Percentiles rank a stretch among this genome's conserved stretches.
Conservation (phyloP, 1,284 basidiomycete genomes). For the Austroboletus olivaceoglutinosus region DNA sequence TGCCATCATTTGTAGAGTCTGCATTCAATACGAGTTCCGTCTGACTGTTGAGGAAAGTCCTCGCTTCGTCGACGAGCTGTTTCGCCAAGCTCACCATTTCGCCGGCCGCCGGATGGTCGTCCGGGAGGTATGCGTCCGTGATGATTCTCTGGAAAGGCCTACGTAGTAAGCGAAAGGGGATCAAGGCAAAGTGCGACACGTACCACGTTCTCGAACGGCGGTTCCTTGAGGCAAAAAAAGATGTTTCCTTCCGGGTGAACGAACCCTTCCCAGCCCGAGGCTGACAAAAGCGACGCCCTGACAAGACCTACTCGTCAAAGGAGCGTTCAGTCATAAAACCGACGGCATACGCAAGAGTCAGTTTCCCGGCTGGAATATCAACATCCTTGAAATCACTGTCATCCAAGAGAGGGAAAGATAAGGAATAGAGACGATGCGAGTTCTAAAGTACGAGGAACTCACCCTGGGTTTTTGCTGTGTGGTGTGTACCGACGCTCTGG, state of each 20-base stretch:
- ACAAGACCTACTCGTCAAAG: not conserved
- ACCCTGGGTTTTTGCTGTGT: not conserved
- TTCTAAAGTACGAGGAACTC: not conserved
- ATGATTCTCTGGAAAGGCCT: slow-evolving; percentile 13
- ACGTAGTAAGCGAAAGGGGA: not conserved
- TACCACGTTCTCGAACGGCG: not conserved
- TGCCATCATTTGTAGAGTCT: not conserved
- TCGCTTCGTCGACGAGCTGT: not conserved
- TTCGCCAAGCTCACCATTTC: not conserved
- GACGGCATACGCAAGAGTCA: slow-evolving; percentile 9
- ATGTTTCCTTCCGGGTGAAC: slow-evolving; percentile 22
- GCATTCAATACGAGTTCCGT: slow-evolving; percentile 20
- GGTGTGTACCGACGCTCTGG: not conserved
- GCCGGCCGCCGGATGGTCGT: not conserved
- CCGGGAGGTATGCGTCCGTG: slow-evolving; percentile 15
- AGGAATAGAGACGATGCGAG: not conserved
- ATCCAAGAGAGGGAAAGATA: not conserved
- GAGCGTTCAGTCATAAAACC: not conserved
- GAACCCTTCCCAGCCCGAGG: slow-evolving; percentile 6
- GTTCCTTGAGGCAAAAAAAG: slow-evolving; percentile 10
- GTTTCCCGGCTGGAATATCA: slow-evolving; percentile 12
- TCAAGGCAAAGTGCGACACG: not conserved
- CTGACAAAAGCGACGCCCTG: slow-evolving; percentile 7
- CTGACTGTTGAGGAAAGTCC: slow-evolving; percentile 5
- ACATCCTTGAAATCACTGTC: not conserved